Evolutionary conservation across 2,329 filamentous ascomycete genomes (phyloP), one percentile per base, ranked within the genome.

Genomic region (Byssothecium circinans): DNA sequence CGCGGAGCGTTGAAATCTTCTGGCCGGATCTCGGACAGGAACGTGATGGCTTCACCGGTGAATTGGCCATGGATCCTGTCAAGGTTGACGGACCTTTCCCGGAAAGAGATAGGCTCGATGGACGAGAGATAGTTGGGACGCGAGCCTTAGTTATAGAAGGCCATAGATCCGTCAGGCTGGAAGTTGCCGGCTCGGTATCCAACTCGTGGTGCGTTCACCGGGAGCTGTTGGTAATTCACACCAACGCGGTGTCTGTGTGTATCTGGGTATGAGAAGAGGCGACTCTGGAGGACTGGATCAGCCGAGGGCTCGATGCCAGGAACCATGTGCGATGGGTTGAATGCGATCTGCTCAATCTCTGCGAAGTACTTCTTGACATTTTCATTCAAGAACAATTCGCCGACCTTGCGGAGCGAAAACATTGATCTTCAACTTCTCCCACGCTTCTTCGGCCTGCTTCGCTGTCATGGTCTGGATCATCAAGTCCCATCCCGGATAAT

Each of bases 91-190:
- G 60, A 64, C 25, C 78, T 72, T 40, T 75, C 52, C 35, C 68
- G 70, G 71, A 80, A 79, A n/a, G 61, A 61, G 37, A 80, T 75
- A 0, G 78, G 78, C 60, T 78, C 65, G 41, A 80, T 79, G 8
- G 77, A 79, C 27, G 74, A 77, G 11, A 80, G 74, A 64, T 83
- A 84, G 58, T 79, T 77, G 12, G 81, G 78, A 52, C 82, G 78
- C 2, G 78, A 73, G 43, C 82, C 81, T 58, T 84, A 81, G 71
- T 89, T 87, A 63, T 80, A 77, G 59, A 83, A 82, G 1, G 84
- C 81, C 85, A 89, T 90, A 49, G 68, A 64, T 14, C 88, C 88
- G 61, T 90, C 87, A 52, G 87, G 82, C 68, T 89, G 86, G 76
- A 84, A 88, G 54, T 87, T 87, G 58, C 72, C 75, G 39, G 80